These are phyloP conservation scores for Parathielavia appendiculata DNA, from an alignment of 495 filamentous ascomycete genomes.

Conservation along the genomic window DNA sequence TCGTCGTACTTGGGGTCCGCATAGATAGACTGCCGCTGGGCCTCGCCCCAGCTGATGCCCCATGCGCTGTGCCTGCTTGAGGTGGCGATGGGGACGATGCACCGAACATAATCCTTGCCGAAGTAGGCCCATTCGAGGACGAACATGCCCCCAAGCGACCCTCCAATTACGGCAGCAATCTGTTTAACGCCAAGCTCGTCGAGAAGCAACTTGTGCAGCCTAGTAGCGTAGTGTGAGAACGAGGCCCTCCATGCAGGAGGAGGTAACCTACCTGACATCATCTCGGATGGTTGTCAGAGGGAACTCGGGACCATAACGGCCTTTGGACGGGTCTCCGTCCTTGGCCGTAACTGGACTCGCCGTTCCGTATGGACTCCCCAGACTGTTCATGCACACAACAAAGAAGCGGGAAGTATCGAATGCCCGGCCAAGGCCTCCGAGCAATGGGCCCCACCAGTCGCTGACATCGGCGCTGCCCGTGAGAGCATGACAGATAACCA, in stretches of 20 bases:
- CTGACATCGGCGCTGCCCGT: constrained; percentile 93
- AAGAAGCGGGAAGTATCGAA: constrained; percentile 93
- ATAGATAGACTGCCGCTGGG: constrained; percentile 96
- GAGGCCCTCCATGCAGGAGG: not conserved
- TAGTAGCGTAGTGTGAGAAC: constrained; percentile 30
- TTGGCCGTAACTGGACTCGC: constrained; percentile 90
- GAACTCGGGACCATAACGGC: constrained; percentile 89
- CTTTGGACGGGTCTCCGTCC: constrained; percentile 67
- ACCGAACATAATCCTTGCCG: constrained; percentile 86
- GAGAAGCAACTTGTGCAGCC: constrained; percentile 84
- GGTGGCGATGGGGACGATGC: constrained; percentile 90
- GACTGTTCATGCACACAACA: constrained; percentile 89
- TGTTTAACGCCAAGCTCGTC: constrained; percentile 84
- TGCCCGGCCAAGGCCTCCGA: constrained; percentile 81
- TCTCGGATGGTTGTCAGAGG: constrained; percentile 91
- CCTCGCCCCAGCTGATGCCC: constrained; percentile 98
- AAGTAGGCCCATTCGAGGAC: constrained; percentile 96
- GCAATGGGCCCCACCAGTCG: constrained; percentile 97
- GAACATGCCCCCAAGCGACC: constrained; percentile 98
- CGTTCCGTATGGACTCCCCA: constrained; percentile 94
- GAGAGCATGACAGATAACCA: constrained; percentile 96
- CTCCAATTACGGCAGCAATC: constrained; percentile 85
- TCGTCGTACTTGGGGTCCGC: constrained; percentile 97
- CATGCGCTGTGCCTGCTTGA: constrained; percentile 95
- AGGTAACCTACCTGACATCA: constrained; percentile 72